Evolutionary conservation across 495 filamentous ascomycete species (phyloP).

Genomic region (Penicillium daleae): DNA sequence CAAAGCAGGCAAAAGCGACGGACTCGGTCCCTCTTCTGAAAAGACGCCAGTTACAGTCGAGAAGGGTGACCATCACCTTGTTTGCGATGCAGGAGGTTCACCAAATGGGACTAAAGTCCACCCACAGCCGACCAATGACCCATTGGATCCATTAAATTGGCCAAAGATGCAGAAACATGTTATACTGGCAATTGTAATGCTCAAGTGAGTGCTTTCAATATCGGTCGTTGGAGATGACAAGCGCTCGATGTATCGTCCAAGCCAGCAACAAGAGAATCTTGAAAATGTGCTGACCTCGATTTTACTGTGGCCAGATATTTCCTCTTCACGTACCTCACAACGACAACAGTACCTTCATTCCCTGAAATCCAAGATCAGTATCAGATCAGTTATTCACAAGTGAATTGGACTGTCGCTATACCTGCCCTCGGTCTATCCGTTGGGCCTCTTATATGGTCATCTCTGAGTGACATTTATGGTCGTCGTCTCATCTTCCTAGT

Average conservation of each 20-base stretch:
- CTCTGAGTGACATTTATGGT: conserved; percentile 61
- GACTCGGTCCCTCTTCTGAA: not conserved
- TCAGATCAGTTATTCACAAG: conserved; percentile 51
- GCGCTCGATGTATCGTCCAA: not conserved
- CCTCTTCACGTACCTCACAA: conserved; percentile 67
- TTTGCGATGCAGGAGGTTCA: conserved; percentile 17
- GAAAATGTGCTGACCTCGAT: not conserved
- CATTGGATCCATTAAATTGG: conserved; percentile 65
- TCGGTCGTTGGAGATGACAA: not conserved
- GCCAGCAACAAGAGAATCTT: not conserved
- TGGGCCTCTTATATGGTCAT: conserved; percentile 63
- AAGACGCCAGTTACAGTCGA: conserved; percentile 4
- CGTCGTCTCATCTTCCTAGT: conserved; percentile 57
- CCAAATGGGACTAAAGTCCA: conserved; percentile 45
- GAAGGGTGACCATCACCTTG: conserved; percentile 16
- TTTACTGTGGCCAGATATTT: conserved; percentile 52
- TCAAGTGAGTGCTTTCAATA: conserved; percentile 42
- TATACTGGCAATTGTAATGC: conserved; percentile 61
- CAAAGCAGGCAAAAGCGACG: not conserved
- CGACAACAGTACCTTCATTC: conserved; percentile 64
- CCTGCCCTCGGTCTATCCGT: conserved; percentile 61
- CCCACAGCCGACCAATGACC: conserved; percentile 57
- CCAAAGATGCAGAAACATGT: conserved; percentile 50
- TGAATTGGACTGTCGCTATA: conserved; percentile 68
- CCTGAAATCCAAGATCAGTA: conserved; percentile 54